A percentile compares a stretch with the other conserved stretches of the same genome.
phyloP scores from a whole-genome alignment of 2,329 filamentous ascomycete genomes.

The Taxawa tesnikishii region DNA sequence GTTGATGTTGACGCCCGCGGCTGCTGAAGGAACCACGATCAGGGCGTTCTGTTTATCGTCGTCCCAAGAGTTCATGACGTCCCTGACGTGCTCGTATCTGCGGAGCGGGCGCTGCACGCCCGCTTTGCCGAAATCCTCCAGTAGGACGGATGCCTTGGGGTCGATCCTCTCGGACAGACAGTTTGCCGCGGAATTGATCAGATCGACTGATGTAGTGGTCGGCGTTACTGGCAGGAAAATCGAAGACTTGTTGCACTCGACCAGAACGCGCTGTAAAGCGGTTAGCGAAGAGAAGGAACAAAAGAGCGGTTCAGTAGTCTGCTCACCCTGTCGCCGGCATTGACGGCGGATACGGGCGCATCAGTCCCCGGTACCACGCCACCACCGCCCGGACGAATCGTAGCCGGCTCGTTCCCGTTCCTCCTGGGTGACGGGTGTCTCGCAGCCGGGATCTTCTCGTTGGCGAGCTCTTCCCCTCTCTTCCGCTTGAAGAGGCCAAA shows the following conservation, averaged over 20 bases:
- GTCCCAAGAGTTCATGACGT: slow-evolving; percentile 91
- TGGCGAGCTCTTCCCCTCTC: slow-evolving; percentile 10
- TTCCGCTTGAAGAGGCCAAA: slow-evolving; percentile 23
- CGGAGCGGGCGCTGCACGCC: slow-evolving; percentile 74
- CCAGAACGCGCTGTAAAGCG: slow-evolving; percentile 46
- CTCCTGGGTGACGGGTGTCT: slow-evolving; percentile 1
- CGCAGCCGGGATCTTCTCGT: slow-evolving; percentile 10
- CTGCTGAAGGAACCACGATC: slow-evolving; percentile 47
- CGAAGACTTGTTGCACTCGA: slow-evolving; percentile 58
- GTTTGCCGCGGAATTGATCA: slow-evolving; percentile 56
- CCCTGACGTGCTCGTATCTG: slow-evolving; percentile 73
- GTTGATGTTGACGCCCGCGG: slow-evolving; percentile 37
- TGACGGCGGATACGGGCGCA: slow-evolving; percentile 69
- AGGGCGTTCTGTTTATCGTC: slow-evolving; percentile 65
- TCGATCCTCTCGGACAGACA: slow-evolving; percentile 53
- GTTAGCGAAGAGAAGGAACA: slow-evolving; percentile 16
- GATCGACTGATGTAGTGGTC: slow-evolving; percentile 61
- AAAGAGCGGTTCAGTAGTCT: not conserved
- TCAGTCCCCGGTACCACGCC: slow-evolving; percentile 48
- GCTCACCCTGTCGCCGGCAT: slow-evolving; percentile 63
- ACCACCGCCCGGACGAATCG: slow-evolving; percentile 31
- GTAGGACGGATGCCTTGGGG: slow-evolving; percentile 53
- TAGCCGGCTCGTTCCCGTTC: slow-evolving; percentile 12
- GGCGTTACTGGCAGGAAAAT: slow-evolving; percentile 61
- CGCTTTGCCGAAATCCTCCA: slow-evolving; percentile 64